Percentiles rank a stretch among this genome's conserved stretches.
Evolutionary conservation across 2,329 filamentous ascomycete genomes (phyloP).

Genomic region (Hypocreales sp.): DNA sequence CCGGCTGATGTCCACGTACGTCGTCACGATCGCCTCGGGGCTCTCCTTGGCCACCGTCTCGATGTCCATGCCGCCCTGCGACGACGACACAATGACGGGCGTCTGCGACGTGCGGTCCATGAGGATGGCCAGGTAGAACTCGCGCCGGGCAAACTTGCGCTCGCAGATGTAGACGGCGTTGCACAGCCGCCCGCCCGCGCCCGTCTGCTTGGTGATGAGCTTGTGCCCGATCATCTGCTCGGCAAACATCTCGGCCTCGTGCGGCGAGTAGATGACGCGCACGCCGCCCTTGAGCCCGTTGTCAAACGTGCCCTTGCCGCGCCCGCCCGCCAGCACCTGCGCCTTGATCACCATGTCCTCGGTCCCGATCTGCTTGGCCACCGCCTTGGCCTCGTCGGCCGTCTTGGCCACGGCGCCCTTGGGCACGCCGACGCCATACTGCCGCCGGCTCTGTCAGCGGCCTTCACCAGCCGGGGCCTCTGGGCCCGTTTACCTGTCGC

Average conservation of each 20-base stretch:
- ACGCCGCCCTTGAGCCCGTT: conserved; percentile 99
- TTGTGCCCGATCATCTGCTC: conserved; percentile 99
- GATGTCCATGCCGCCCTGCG: conserved; percentile 98
- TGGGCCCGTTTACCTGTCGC: conserved; percentile 38
- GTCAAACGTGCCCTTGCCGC: conserved; percentile 95
- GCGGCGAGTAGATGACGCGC: conserved; percentile 95
- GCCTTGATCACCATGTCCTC: conserved; percentile 99
- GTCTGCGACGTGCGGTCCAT: conserved; percentile 90
- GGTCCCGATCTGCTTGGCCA: conserved; percentile 80
- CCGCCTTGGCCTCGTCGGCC: conserved; percentile 74
- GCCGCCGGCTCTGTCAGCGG: conserved; percentile 8
- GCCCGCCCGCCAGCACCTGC: conserved; percentile 91
- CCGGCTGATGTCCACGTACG: conserved; percentile 80
- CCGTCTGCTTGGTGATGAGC: conserved; percentile 98
- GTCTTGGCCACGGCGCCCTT: conserved; percentile 75
- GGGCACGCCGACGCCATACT: conserved; percentile 93
- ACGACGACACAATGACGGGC: conserved; percentile 93
- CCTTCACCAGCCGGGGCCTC: not conserved
- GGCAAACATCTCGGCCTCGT: conserved; percentile 92
- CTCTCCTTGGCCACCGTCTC: conserved; percentile 96
- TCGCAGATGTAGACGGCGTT: conserved; percentile 98
- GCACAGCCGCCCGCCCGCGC: conserved; percentile 82
- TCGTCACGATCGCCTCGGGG: conserved; percentile 90
- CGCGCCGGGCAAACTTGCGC: conserved; percentile 96
- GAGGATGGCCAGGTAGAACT: conserved; percentile 97